phyloP scores from a whole-genome alignment of 306 rosid species.

The Inga oerstediana region DNA sequence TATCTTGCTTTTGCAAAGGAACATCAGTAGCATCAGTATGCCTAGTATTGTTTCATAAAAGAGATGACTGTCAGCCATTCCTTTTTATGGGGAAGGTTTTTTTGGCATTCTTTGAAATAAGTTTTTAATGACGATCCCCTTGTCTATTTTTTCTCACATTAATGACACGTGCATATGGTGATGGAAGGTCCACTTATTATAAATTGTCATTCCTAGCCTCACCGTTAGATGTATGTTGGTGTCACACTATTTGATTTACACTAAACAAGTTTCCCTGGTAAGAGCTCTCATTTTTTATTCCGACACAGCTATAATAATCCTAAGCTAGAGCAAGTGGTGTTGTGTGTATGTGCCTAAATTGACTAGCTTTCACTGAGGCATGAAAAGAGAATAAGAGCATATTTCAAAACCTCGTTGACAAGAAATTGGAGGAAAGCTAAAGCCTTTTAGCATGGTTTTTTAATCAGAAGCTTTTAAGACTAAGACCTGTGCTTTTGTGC shows the following conservation, averaged over 20 bases:
- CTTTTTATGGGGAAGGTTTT: background rate
- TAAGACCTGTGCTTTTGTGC: too few species aligned
- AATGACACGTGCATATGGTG: background rate
- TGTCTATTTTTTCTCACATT: slow-evolving; percentile 1
- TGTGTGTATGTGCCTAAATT: background rate
- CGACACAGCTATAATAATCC: background rate
- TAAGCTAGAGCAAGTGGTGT: background rate
- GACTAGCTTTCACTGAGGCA: background rate
- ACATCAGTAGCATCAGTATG: slow-evolving; percentile 15
- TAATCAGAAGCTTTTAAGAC: too few species aligned
- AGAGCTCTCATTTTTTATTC: background rate
- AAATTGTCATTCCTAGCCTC: background rate
- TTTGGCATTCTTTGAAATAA: slow-evolving; percentile 3
- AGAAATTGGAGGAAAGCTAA: too few species aligned
- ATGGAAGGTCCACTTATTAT: background rate
- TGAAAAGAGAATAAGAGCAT: background rate
- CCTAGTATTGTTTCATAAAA: slow-evolving; percentile 12
- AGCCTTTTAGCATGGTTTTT: too few species aligned
- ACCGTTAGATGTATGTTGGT: background rate
- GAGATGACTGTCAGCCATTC: slow-evolving; percentile 11
- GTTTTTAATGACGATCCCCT: slow-evolving; percentile 9
- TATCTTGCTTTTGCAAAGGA: slow-evolving; percentile 5
- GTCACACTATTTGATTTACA: background rate
- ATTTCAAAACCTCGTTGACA: background rate
- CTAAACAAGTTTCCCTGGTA: background rate